Evolutionary conservation across 2,329 filamentous ascomycete genomes (phyloP), one percentile per base, ranked within the genome.

Genomic region (Fusarium acutatum): DNA sequence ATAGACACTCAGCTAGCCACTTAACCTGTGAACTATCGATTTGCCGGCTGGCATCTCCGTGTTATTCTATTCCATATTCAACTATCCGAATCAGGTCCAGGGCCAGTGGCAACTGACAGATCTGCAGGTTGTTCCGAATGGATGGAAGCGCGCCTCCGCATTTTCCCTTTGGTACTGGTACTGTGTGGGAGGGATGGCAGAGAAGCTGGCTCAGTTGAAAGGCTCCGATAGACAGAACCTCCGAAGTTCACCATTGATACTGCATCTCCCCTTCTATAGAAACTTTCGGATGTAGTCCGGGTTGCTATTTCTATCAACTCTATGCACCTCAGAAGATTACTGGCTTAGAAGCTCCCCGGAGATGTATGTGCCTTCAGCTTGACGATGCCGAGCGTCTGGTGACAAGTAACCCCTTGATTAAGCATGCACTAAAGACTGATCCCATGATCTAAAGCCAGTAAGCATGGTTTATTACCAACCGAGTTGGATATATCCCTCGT

Each of bases 401-500:
- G 64, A 72, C 53, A 26, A 52, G 56, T 14, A 46, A 67, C 43
- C 54, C 67, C 63, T 44, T 69, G 38, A 57, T 62, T 38, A 40
- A 46, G 37, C 50, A 69, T 53, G 35, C 70, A 65, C 71, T 64
- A 74, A 72, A 38, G 26, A 60, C 11, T 47, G 43, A 61, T 24
- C 71, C 47, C 71, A 72, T 74, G 71, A 74, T 69, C 67, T 34
- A 12, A 44, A 41, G 30, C 24, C 35, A 46, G 41, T 46, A 49
- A 68, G 58, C 53, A 50, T 32, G 59, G 49, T 43, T 63, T 26
- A 26, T 12, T 49, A 22, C 43, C 37, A 64, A 47, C 53, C 58
- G 44, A 60, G 54, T 54, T 72, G 43, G 30, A 64, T 60, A 72
- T 64, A 58, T 60, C 53, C 69, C 64, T 72, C 68, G 69, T 46